Percentiles rank a stretch among this genome's conserved stretches.
phyloP scores from a whole-genome alignment of 352 stramenopile species.

The Pythium sp. region DNA sequence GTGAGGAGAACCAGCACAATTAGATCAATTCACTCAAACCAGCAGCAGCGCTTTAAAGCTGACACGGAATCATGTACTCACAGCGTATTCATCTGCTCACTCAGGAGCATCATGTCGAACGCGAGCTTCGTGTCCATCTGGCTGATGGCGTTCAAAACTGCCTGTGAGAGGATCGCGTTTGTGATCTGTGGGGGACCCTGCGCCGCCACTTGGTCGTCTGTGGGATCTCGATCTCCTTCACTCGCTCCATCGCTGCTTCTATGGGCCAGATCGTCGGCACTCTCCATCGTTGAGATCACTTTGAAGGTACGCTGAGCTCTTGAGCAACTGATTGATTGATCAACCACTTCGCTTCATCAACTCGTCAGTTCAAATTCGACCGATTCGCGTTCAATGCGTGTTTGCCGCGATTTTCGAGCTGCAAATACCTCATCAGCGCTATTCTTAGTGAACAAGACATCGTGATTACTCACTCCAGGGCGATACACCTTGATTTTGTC shows the following conservation, averaged over 20 bases:
- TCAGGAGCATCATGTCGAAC: slow-evolving; percentile 68
- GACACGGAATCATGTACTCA: not conserved
- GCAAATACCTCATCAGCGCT: slow-evolving; percentile 3
- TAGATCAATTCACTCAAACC: not conserved
- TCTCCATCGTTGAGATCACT: not conserved
- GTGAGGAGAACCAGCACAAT: not conserved
- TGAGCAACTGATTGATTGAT: not conserved
- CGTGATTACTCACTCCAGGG: not conserved
- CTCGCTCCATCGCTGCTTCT: not conserved
- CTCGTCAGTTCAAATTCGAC: not conserved
- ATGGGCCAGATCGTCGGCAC: not conserved
- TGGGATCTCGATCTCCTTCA: not conserved
- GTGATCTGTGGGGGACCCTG: slow-evolving; percentile 13
- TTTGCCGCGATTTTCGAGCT: slow-evolving; percentile 3
- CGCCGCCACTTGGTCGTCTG: not conserved
- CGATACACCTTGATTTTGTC: not conserved
- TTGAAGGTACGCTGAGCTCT: not conserved
- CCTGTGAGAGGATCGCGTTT: slow-evolving; percentile 47
- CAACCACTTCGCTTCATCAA: not conserved
- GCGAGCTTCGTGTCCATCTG: slow-evolving; percentile 52
- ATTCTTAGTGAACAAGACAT: not conserved
- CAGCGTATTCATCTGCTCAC: slow-evolving; percentile 40
- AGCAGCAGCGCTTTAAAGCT: not conserved
- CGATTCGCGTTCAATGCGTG: not conserved
- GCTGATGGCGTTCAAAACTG: slow-evolving; percentile 37